Conservation (phyloP, 1,284 basidiomycete species). For the Lentinula novae-zelandiae region DNA sequence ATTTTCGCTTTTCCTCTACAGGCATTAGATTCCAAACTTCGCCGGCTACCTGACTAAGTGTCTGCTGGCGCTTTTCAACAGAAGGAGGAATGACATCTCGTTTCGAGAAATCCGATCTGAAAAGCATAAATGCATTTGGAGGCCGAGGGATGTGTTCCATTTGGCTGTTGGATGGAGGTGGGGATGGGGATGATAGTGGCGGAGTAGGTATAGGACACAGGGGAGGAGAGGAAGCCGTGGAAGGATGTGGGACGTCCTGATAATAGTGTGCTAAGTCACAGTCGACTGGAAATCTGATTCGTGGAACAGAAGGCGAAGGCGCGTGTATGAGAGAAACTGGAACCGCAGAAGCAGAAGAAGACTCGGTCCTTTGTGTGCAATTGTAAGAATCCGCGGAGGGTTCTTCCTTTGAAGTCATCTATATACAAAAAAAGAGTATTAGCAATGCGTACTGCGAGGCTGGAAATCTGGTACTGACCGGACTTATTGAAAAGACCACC, state of each 20-base stretch:
- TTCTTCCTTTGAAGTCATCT: background rate
- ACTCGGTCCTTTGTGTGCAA: background rate
- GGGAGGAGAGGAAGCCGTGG: constrained; percentile 5
- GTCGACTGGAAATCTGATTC: background rate
- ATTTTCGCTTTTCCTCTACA: constrained; percentile 37
- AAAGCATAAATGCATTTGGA: constrained; percentile 76
- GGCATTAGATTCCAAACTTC: constrained; percentile 48
- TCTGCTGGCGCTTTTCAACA: constrained; percentile 51
- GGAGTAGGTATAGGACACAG: constrained; percentile 3
- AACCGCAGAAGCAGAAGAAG: background rate
- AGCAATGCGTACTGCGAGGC: background rate
- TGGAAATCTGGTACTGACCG: background rate
- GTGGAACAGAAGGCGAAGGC: background rate
- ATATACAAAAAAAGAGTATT: background rate
- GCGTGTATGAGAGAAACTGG: background rate
- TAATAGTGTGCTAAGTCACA: background rate
- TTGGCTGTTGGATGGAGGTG: constrained; percentile 14
- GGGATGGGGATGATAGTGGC: constrained; percentile 16
- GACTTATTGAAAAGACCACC: background rate
- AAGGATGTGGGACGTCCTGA: background rate
- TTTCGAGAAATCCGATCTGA: constrained; percentile 71
- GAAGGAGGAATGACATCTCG: constrained; percentile 28
- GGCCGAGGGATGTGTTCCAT: constrained; percentile 52
- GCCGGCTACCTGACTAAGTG: constrained; percentile 52
- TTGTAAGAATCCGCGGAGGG: background rate